Evolutionary conservation across 139 green algal genomes (phyloP).

Genomic region (Prasinococcaceae sp.): DNA sequence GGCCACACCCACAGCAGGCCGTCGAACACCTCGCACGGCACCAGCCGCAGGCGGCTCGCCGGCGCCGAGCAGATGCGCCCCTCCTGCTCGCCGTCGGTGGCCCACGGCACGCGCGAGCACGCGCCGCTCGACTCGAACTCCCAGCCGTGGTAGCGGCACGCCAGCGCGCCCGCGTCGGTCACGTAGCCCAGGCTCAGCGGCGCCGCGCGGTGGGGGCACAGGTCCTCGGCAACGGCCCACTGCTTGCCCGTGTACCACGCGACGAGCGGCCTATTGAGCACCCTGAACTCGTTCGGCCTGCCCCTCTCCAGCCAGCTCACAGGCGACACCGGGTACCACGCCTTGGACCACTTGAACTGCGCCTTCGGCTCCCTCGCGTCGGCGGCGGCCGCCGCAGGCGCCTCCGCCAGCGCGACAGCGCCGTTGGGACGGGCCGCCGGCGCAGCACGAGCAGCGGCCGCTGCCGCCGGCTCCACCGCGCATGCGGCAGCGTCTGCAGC

Average conservation of each 20-base stretch:
- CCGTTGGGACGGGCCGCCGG: no score
- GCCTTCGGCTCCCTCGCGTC: no score
- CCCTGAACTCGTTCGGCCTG: constrained; percentile 3
- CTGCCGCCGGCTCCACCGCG: no score
- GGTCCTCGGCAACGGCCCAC: constrained; percentile 2
- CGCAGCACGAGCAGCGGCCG: no score
- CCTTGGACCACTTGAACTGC: constrained; percentile 4
- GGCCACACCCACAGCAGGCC: constrained; percentile 14
- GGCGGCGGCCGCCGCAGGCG: no score
- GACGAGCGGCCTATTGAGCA: constrained; percentile 2
- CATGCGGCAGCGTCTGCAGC: no score
- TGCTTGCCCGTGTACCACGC: neutral
- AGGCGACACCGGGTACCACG: constrained; percentile 8
- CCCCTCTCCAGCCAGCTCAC: neutral
- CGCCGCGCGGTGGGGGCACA: constrained; percentile 3
- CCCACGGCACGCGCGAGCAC: neutral
- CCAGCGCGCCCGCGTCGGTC: neutral
- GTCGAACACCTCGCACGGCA: neutral
- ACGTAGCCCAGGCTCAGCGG: constrained; percentile 7
- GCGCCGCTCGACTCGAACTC: constrained; percentile 1
- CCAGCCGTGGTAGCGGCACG: constrained; percentile 13
- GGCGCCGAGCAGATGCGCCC: neutral
- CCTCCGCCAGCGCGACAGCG: no score
- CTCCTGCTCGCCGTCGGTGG: neutral
- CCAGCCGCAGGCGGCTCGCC: neutral